Evolutionary conservation across 805 yeast genomes (phyloP).

Genomic region (Spathaspora sp.): DNA sequence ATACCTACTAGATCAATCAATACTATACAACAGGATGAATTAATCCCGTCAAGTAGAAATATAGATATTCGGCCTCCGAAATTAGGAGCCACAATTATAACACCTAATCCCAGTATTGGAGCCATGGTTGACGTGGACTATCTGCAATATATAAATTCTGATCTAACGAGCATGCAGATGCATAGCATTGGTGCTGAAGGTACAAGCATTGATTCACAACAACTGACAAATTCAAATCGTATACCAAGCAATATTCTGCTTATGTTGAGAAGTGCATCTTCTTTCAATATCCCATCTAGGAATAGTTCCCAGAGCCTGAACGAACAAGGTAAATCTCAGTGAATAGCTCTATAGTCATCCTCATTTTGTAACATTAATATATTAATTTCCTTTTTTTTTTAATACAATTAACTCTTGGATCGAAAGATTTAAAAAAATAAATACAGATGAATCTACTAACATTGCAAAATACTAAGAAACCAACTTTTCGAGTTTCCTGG

Average conservation of each 20-base stretch:
- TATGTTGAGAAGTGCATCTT: not conserved
- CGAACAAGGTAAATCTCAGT: not conserved
- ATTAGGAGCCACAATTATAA: not conserved
- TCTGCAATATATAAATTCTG: not conserved
- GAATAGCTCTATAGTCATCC: not conserved
- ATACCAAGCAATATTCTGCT: not conserved
- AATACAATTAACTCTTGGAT: too few relatives aligned
- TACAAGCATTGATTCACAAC: not conserved
- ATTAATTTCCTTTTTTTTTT: not conserved
- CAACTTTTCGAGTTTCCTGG: too few relatives aligned
- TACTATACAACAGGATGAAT: not conserved
- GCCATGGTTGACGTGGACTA: not conserved
- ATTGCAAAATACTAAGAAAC: too few relatives aligned
- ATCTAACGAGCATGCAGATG: not conserved
- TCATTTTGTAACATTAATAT: not conserved
- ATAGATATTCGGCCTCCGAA: not conserved
- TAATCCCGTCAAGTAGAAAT: not conserved
- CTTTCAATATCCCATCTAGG: not conserved
- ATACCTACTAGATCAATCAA: not conserved
- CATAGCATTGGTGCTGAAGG: not conserved
- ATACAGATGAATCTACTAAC: too few relatives aligned
- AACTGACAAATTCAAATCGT: not conserved
- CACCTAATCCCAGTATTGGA: not conserved
- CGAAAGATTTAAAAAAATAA: too few relatives aligned
- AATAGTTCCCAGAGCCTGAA: not conserved